Conservation (phyloP, 257 asterid species). For the Fraxinus cuspidata region DNA sequence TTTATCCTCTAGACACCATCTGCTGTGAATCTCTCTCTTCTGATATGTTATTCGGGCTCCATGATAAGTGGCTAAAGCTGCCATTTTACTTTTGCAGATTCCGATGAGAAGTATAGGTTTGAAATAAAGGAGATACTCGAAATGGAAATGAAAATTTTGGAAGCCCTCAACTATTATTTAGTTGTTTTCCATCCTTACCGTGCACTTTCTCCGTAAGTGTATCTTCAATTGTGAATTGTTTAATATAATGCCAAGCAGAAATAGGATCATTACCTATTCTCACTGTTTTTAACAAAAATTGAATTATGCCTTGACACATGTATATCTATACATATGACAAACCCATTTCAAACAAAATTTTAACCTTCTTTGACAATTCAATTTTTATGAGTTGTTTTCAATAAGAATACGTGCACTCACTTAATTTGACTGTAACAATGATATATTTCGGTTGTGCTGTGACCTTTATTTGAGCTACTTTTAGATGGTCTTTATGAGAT, state of each 20-base stretch:
- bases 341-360: too few relatives aligned
- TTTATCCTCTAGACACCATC: neutral
- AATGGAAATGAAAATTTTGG: slow-evolving; percentile 98
- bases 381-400: neutral
- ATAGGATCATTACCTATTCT: too few relatives aligned
- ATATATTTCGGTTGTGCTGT: too few relatives aligned
- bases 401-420: neutral
- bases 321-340: neutral
- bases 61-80: slow-evolving; percentile 15
- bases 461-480: neutral
- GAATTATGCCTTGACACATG: too few relatives aligned
- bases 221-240: slow-evolving; percentile 2
- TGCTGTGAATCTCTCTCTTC: neutral
- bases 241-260: neutral
- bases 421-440: neutral
- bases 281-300: too few relatives aligned
- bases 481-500: neutral
- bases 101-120: slow-evolving; percentile 72
- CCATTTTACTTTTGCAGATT: slow-evolving; percentile 53
- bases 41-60: slow-evolving; percentile 7
- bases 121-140: slow-evolving; percentile 91
- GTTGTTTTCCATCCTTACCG: slow-evolving; percentile 93
- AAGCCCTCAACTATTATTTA: slow-evolving; percentile 87
- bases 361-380: neutral
- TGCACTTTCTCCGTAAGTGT: slow-evolving; percentile 73